Base-by-base conservation (phyloP, 1,139 yeast species). In the Yamadazyma dushanensis region DNA sequence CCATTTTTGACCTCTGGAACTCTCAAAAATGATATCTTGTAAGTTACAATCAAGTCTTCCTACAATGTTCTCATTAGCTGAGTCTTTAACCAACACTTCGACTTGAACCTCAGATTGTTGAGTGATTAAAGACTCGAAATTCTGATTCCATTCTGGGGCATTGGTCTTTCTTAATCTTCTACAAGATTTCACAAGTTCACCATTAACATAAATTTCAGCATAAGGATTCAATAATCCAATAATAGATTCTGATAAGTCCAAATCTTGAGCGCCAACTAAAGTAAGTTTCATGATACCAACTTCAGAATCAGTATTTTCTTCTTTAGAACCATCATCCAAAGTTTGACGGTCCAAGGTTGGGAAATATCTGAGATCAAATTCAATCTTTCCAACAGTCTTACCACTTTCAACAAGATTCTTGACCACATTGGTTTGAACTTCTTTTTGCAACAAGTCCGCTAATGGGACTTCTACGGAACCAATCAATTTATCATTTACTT, bases 151-250 rank as follows among this genome's bases (percentile, higher is more conserved):
- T 11, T 79, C 63, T 13, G 94, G 94, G 49, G 80, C 86, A 50
- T 83, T 83, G 13, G 79, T 73, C 52, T 77, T 75, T 52, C 78
- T 79, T 53, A 83, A 66, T 26, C 72, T 72, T 67, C 92, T 79
- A 42, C 80, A 76, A 5, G 61, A 61, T 49, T 74, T 74, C 10
- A 72, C 69, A 38, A 76, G 61, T 43, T 78, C 72, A 30, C 71
- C 73, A 52, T 82, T 78, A 37, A 82, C 58, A 49, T 61, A 78
- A 16, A 84, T 59, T 49, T 81, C 86, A 8, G 88, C 88, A 54
- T 73, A 80, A 18, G 92, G 86, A 50, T 83, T 80, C 54, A 84
- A 63, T 37, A 71, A 72, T 32, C 95, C 96, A 43, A 83, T 70
- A 41, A 81, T 66, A 1, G 94, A 78, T 34, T 70, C 59, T 3